Evolutionary conservation across 2,329 filamentous ascomycete species (phyloP).

Genomic region (Aspergillus viridinutans): DNA sequence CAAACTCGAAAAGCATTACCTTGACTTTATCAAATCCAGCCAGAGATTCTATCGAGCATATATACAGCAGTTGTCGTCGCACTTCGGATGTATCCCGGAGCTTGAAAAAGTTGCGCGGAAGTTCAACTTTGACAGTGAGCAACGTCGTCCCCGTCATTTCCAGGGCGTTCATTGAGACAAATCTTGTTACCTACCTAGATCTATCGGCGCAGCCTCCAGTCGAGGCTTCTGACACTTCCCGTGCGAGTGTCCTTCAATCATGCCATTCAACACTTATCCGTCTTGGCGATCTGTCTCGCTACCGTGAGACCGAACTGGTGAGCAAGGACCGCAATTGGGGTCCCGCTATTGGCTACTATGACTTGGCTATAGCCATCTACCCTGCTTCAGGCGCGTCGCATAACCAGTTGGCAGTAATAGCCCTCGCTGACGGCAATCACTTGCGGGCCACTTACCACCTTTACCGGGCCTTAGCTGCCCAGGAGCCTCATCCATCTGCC

Average conservation of each 20-base stretch:
- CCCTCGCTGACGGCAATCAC: conserved; percentile 70
- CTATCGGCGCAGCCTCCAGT: conserved; percentile 44
- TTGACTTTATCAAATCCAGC: conserved; percentile 79
- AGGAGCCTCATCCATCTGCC: conserved; percentile 70
- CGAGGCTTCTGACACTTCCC: conserved; percentile 49
- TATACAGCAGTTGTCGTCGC: conserved; percentile 68
- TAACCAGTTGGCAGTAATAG: conserved; percentile 87
- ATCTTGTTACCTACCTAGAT: conserved; percentile 24
- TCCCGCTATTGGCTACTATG: conserved; percentile 77
- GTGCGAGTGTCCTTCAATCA: conserved; percentile 61
- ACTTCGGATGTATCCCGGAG: conserved; percentile 55
- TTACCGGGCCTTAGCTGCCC: conserved; percentile 73
- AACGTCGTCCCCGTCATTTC: conserved; percentile 6
- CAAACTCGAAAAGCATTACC: conserved; percentile 76
- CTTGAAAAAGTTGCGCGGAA: conserved; percentile 54
- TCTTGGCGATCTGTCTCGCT: conserved; percentile 85
- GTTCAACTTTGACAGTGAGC: conserved; percentile 47
- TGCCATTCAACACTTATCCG: conserved; percentile 81
- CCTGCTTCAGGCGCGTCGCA: conserved; percentile 77
- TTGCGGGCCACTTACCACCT: conserved; percentile 85
- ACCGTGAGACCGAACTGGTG: conserved; percentile 69
- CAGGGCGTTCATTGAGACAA: conserved; percentile 6
- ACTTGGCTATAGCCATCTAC: conserved; percentile 71
- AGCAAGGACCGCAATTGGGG: conserved; percentile 73
- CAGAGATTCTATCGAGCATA: conserved; percentile 86